Conservation (phyloP, 2,329 filamentous ascomycete genomes). For the Tricladium varicosporioides region DNA sequence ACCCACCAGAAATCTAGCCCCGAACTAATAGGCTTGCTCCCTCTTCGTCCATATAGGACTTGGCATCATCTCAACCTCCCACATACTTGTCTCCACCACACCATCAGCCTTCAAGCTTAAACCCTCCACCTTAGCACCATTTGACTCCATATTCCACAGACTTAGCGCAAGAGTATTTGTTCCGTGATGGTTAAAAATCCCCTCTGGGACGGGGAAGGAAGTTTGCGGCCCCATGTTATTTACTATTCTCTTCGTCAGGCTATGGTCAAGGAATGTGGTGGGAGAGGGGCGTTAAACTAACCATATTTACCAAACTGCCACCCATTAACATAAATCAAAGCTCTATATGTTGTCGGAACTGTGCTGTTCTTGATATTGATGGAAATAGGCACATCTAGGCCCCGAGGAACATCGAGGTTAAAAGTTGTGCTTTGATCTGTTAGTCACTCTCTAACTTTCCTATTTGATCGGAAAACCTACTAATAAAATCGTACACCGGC, state of each 20-base stretch:
- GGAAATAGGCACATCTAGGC: not conserved
- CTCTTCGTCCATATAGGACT: too few species aligned
- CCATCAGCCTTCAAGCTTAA: constrained; percentile 1
- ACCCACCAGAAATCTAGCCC: too few species aligned
- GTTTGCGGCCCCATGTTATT: constrained; percentile 48
- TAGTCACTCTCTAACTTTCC: not conserved
- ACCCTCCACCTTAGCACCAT: constrained; percentile 13
- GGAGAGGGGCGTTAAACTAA: not conserved
- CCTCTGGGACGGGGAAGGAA: constrained; percentile 67
- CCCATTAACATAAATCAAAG: constrained; percentile 68
- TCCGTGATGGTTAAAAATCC: constrained; percentile 65
- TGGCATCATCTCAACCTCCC: too few species aligned
- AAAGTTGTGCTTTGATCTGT: not conserved
- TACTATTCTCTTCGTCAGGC: constrained; percentile 37
- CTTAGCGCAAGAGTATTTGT: constrained; percentile 65
- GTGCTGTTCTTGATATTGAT: constrained; percentile 43
- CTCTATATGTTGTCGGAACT: constrained; percentile 51
- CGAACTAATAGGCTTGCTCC: too few species aligned
- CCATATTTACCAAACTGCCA: constrained; percentile 60
- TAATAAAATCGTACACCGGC: constrained; percentile 1
- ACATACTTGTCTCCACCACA: constrained; percentile 3
- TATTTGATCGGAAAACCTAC: not conserved
- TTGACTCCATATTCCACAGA: constrained; percentile 56
- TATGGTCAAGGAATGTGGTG: constrained; percentile 48
- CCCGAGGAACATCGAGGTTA: not conserved